Evolutionary conservation across 2,329 filamentous ascomycete species (phyloP), one percentile per base, ranked within the genome.

Genomic region (Stagonosporopsis rhizophila): DNA sequence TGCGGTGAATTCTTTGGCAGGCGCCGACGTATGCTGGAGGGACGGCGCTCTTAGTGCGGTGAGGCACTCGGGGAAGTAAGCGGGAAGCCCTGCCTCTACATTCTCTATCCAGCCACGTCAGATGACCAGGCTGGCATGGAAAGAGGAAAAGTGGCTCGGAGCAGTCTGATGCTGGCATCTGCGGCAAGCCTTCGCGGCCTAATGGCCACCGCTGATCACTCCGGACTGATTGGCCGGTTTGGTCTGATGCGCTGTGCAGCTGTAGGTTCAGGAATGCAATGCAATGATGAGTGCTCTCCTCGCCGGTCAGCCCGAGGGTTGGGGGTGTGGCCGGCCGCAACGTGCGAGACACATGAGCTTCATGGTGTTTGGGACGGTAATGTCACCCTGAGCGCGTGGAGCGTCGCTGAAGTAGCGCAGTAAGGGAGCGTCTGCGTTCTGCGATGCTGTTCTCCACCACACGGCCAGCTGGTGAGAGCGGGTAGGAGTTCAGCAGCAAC

Each of bases 321-420:
- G 61, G 68, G 64, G 60, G 57, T 58, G 61, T 50, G 62, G 59
- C 57, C 60, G 39, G 67, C 62, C 44, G 68, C 68, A 73, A 74
- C 71, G 71, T 74, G 71, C 69, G 62, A 72, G 69, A 69, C 69
- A 73, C 67, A 71, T 67, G 70, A 64, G 69, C 44, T 65, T 54
- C 50, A 42, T 56, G 52, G 41, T 56, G 53, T 51, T 57, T 64
- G 66, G 67, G 61, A 67, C 54, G 45, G 61, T 56, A 52, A 72
- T 65, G 69, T 66, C 64, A 73, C 70, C 56, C 51, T 61, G 55
- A 56, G 42, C 66, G 68, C 68, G 69, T 71, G 65, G 62, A 59
- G 48, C 41, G 34, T 51, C 40, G 49, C 44, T 52, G 54, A 48
- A 48, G 44, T 49, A 58, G 49, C 32, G 51, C 53, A 62, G 65